Base-by-base conservation (phyloP, 768 basidiomycete genomes). In the Dacryopinax spathularia region DNA sequence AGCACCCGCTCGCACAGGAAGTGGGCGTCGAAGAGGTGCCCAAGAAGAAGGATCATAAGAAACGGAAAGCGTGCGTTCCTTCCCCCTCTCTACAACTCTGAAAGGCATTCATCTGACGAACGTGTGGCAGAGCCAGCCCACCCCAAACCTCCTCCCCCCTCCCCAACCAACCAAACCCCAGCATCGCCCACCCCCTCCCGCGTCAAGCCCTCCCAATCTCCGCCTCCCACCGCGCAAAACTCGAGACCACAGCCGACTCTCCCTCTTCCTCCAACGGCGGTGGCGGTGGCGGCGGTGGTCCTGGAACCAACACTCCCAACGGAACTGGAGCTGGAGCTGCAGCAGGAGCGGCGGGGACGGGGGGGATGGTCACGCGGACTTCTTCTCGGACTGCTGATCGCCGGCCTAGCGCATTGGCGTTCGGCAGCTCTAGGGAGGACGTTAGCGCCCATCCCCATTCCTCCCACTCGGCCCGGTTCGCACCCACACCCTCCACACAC, bases 401-500 rank as follows among this genome's bases (percentile, higher is more conserved):
- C 13, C 48, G 48, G 5, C 48, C 48, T 13, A 15, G 25, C 48
- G 29, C 48, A 10, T 56, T 6, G 48, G 48, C 13, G 25, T 41
- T 22, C 39, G n/a, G n/a, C n/a, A n/a, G n/a, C n/a, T n/a, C n/a
- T n/a, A n/a, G n/a, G n/a, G n/a, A n/a, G n/a, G n/a, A n/a, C n/a
- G n/a, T n/a, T n/a, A n/a, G n/a, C n/a, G 48, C 48, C 9, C 43
- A 44, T 12, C 9, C 43, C 22, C 34, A 22, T 59, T 66, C 62
- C 27, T 27, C 34, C 31, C 56, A 6, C 27, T 56, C 33, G 64
- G 62, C 27, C 15, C 63, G 9, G 39, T 39, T 22, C 66, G 63
- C 41, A 41, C 60, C 2, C 31, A 31, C 12, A 36, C 60, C n/a
- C 27, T 67, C 9, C 31, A 63, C 29, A 34, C 64, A 25, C 68